A percentile compares a stretch with the other conserved stretches of the same genome.
phyloP scores from a whole-genome alignment of 176 grass and related monocot genomes.

The Tuctoria greenei region DNA sequence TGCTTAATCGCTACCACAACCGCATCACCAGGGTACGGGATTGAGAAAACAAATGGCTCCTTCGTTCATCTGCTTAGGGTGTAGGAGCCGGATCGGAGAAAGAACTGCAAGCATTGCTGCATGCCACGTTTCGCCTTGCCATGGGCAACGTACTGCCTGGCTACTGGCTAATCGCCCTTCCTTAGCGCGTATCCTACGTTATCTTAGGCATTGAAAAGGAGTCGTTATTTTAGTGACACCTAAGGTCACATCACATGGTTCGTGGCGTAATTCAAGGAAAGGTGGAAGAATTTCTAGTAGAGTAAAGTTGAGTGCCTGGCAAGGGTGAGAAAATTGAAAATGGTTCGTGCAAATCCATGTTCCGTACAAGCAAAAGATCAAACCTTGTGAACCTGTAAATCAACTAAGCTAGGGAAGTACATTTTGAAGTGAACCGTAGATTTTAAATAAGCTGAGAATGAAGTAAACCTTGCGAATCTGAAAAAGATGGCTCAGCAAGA shows the following conservation, averaged over 20 bases:
- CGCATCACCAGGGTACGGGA: slow-evolving; percentile 23
- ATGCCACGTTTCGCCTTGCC: slow-evolving; percentile 58
- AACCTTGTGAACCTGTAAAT: slow-evolving; percentile 1
- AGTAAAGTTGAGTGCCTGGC: slow-evolving; percentile 25
- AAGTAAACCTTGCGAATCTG: background rate
- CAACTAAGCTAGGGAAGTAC: background rate
- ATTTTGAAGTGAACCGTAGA: background rate
- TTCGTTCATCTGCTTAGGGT: slow-evolving; percentile 24
- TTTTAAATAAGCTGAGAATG: background rate
- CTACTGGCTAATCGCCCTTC: slow-evolving; percentile 31
- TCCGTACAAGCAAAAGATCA: slow-evolving; percentile 21
- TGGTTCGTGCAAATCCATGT: slow-evolving; percentile 22
- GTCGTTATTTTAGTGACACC: slow-evolving; percentile 15
- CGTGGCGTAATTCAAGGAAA: slow-evolving; percentile 57
- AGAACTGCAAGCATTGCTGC: slow-evolving; percentile 1
- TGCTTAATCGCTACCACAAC: slow-evolving; percentile 24
- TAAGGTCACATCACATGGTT: slow-evolving; percentile 41
- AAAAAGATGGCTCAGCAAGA: background rate
- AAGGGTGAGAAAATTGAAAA: slow-evolving; percentile 23
- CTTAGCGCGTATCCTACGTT: slow-evolving; percentile 27
- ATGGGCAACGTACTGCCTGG: slow-evolving; percentile 41
- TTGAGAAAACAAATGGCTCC: background rate
- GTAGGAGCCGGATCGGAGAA: slow-evolving; percentile 13
- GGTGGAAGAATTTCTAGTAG: slow-evolving; percentile 20
- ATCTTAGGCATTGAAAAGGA: slow-evolving; percentile 31